These are phyloP conservation scores for Ceratocystis cacaofunesta DNA, from an alignment of 2,329 filamentous ascomycete genomes.

Conservation along the genomic window DNA sequence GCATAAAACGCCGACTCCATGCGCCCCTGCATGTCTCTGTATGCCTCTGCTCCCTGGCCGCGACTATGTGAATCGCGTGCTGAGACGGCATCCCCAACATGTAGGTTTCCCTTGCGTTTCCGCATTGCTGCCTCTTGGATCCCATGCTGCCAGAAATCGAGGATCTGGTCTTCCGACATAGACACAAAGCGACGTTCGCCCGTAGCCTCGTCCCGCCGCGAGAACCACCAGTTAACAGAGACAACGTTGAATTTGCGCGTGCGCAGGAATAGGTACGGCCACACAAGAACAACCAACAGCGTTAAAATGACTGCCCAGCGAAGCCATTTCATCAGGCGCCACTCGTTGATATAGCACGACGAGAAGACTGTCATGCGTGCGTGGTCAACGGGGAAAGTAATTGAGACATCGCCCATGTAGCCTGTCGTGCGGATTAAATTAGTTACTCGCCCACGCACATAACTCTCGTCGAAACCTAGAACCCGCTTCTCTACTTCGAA, in stretches of 20 bases:
- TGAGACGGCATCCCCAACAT: conserved; percentile 31
- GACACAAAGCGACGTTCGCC: conserved; percentile 35
- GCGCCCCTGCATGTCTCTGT: conserved; percentile 38
- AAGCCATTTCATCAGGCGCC: conserved; percentile 50
- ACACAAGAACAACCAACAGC: conserved; percentile 53
- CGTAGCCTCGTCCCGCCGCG: conserved; percentile 22
- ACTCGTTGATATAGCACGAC: conserved; percentile 44
- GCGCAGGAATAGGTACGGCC: conserved; percentile 53
- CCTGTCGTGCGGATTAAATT: conserved; percentile 47
- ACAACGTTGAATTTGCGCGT: conserved; percentile 55
- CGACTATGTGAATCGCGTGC: conserved; percentile 29
- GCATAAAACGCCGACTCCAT: conserved; percentile 29
- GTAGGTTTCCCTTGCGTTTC: conserved; percentile 39
- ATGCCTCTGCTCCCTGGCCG: conserved; percentile 36
- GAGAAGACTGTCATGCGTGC: conserved; percentile 48
- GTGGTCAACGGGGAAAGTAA: conserved; percentile 46
- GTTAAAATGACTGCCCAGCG: conserved; percentile 50
- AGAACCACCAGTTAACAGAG: conserved; percentile 45
- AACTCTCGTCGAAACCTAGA: conserved; percentile 43
- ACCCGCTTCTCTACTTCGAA: conserved; percentile 40
- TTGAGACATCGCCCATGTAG: conserved; percentile 46
- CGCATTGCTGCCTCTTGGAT: conserved; percentile 45
- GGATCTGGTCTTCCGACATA: conserved; percentile 45
- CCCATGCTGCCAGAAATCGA: conserved; percentile 45
- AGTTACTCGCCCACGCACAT: conserved; percentile 37